These are phyloP conservation scores for Septoria linicola DNA, from an alignment of 2,329 filamentous ascomycete genomes.

Conservation along the genomic window DNA sequence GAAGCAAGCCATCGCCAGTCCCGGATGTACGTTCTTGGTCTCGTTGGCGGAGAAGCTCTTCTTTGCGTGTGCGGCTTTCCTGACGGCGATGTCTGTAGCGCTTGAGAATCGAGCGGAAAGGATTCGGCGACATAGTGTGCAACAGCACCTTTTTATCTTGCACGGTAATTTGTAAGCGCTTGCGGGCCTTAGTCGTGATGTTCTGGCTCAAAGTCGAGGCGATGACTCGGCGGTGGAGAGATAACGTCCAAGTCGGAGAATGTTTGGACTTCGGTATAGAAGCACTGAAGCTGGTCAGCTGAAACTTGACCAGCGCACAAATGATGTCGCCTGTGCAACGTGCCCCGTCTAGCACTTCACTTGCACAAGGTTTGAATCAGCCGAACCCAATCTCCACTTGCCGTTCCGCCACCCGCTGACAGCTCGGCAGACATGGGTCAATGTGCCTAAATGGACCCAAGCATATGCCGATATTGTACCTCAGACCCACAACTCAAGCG, in stretches of 20 bases:
- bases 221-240: no score
- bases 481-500: neutral
- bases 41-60: constrained; percentile 8
- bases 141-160: neutral
- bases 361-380: constrained; percentile 4
- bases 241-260: neutral
- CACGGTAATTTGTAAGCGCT: neutral
- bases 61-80: neutral
- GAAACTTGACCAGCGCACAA: neutral
- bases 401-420: neutral
- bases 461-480: constrained; percentile 7
- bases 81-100: constrained; percentile 8
- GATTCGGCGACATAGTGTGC: neutral
- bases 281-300: neutral
- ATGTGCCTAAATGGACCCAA: neutral
- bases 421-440: constrained; percentile 1
- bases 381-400: constrained; percentile 13
- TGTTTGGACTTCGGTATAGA: neutral
- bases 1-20: constrained; percentile 13
- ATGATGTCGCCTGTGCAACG: constrained; percentile 4
- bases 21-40: constrained; percentile 11
- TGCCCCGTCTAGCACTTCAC: constrained; percentile 4
- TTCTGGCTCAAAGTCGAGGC: no score
- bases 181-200: no score
- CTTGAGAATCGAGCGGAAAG: constrained; percentile 8